A percentile compares a stretch with the other conserved stretches of the same genome.
Conservation (phyloP, 2,329 filamentous ascomycete species). For the Fonsecaea pugnacius region DNA sequence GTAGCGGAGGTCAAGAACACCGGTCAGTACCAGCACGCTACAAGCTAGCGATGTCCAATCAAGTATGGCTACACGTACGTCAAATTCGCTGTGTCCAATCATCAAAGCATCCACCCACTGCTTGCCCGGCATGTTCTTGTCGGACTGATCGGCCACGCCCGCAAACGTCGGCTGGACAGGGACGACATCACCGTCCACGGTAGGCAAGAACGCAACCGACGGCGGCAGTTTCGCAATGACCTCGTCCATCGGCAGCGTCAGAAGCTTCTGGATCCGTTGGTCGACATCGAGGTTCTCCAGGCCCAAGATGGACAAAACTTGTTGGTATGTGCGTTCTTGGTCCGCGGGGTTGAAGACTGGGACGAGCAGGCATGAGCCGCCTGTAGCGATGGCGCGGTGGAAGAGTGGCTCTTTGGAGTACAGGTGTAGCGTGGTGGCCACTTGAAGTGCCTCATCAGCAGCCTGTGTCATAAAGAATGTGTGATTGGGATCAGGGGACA, state of each 20-base stretch:
- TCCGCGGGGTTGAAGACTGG: conserved; percentile 45
- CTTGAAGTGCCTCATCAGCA: conserved; percentile 29
- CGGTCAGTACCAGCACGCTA: background rate
- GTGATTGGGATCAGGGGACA: background rate
- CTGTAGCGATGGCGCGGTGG: conserved; percentile 49
- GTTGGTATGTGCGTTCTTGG: conserved; percentile 51
- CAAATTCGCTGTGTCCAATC: conserved; percentile 55
- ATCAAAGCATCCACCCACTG: conserved; percentile 54
- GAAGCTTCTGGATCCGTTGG: conserved; percentile 50
- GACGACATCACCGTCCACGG: conserved; percentile 52
- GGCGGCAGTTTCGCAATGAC: conserved; percentile 49
- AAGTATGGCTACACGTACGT: conserved; percentile 43
- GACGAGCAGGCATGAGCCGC: conserved; percentile 51
- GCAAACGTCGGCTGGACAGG: conserved; percentile 35
- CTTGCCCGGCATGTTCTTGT: conserved; percentile 45
- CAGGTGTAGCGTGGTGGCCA: conserved; percentile 43
- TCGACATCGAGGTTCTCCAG: conserved; percentile 41
- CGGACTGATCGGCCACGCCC: conserved; percentile 36
- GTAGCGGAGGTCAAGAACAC: background rate
- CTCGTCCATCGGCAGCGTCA: conserved; percentile 48
- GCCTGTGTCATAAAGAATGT: background rate
- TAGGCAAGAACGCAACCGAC: conserved; percentile 43
- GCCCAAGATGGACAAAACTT: conserved; percentile 47
- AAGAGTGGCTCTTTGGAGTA: conserved; percentile 48
- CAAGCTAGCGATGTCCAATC: background rate